Evolutionary conservation across 192 early-diverging fungal species (phyloP).

Genomic region (Podila epicladia): DNA sequence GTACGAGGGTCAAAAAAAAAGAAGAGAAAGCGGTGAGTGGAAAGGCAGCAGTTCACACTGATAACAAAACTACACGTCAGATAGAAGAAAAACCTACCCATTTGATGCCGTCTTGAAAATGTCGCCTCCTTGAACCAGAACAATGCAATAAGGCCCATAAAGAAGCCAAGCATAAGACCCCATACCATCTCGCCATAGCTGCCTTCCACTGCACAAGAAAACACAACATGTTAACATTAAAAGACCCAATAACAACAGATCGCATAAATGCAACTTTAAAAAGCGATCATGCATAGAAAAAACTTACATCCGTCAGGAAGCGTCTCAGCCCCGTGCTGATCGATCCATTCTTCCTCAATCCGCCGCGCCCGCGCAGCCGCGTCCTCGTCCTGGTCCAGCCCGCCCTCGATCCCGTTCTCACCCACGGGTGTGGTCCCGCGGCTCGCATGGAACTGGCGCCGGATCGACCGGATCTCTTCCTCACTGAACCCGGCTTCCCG

Average conservation of each 20-base stretch:
- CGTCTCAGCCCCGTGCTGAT: conserved; percentile 59
- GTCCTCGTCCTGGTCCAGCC: conserved; percentile 44
- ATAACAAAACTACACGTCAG: neutral
- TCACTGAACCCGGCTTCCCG: conserved; percentile 66
- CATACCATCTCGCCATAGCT: conserved; percentile 66
- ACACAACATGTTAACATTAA: neutral
- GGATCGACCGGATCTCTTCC: conserved; percentile 63
- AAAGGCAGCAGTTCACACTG: neutral
- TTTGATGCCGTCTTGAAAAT: conserved; percentile 59
- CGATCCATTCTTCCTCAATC: conserved; percentile 69
- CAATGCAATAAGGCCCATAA: conserved; percentile 60
- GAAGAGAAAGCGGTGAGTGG: neutral
- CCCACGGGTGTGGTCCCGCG: conserved; percentile 51
- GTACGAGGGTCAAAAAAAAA: neutral
- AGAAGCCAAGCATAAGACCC: conserved; percentile 66
- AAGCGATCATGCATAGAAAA: neutral
- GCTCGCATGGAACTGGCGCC: conserved; percentile 63
- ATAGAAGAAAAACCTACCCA: conserved; percentile 48
- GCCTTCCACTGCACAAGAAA: conserved; percentile 40
- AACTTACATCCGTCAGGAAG: conserved; percentile 67
- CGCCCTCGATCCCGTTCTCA: conserved; percentile 37
- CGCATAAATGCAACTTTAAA: neutral
- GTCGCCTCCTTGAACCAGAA: conserved; percentile 67
- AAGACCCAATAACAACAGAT: neutral
- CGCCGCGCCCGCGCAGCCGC: conserved; percentile 30